Base-by-base conservation (phyloP, 495 filamentous ascomycete species). In the Trichoderma virens region DNA sequence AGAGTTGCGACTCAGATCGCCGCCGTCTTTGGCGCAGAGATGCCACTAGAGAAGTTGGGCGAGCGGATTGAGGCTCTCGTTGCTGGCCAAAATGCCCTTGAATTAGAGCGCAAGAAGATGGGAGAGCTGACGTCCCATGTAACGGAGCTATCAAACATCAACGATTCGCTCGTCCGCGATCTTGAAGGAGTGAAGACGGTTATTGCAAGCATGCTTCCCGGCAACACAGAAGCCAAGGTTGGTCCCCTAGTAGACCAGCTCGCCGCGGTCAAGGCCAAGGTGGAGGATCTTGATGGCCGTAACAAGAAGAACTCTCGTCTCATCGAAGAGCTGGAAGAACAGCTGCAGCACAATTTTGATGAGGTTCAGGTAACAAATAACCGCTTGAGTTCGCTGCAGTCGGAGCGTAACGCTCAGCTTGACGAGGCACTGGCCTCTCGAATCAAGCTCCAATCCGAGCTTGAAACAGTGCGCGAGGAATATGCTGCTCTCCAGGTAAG, bases 271-370 rank as follows among this genome's bases (percentile, higher is more conserved):
- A 84, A 90, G 72, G 86, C 89, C 78, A 87, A 87, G 77, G 87
- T 90, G 73, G 80, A 83, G 0, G 79, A 81, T 60, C 76, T 88
- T 28, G 84, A 88, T 66, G 76, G 76, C 62, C 85, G 82, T 70
- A 85, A 84, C 72, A 82, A 91, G 76, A 95, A 94, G 79, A 93
- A 93, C 74, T 89, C 89, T 18, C 86, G 90, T 54, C 79, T 99
- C 9, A 89, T 98, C 8, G 92, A 97, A 70, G 94, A 98, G 75
- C 86, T 99, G 20, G 94, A 99, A 74, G 92, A 99, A 66, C 93
- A 99, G 70, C 85, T 99, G n/a, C 88, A 90, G 66, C 91, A 81
- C 71, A 97, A 91, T 75, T 98, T 89, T 72, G 94, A 98, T 65
- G 91, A 96, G 70, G 91, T 93, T 67, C 90, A 96, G 66, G 78